These are phyloP conservation scores for Raphanus raphanistrum DNA, from an alignment of 345 rosid genomes.

Conservation along the genomic window DNA sequence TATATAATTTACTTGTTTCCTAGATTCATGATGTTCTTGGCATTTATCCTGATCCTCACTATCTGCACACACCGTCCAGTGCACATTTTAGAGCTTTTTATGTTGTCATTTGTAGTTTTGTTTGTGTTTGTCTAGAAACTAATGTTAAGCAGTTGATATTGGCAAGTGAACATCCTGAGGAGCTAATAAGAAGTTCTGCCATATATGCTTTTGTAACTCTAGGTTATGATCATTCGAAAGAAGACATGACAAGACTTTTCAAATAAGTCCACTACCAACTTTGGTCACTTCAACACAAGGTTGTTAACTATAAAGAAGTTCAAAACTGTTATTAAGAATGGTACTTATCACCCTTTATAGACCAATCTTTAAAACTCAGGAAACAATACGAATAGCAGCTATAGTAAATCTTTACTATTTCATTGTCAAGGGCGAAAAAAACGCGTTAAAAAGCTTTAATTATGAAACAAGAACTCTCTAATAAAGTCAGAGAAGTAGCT, in stretches of 20 bases:
- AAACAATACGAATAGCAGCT: neutral
- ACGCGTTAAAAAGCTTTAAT: neutral
- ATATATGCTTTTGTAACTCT: no score
- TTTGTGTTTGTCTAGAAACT: neutral
- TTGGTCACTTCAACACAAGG: neutral
- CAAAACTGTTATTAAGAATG: neutral
- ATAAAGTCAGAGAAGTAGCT: neutral
- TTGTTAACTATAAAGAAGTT: neutral
- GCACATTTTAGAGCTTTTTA: neutral
- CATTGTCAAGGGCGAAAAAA: neutral
- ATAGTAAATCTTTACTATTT: neutral
- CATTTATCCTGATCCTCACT: neutral
- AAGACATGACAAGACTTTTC: neutral
- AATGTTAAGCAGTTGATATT: neutral
- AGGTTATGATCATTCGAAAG: neutral
- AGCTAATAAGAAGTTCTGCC: neutral
- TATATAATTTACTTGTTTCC: neutral
- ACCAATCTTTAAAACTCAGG: neutral
- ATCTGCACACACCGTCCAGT: neutral
- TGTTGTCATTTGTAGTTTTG: neutral
- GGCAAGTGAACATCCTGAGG: neutral
- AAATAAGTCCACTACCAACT: neutral
- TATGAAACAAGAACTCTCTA: neutral
- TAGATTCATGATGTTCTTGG: neutral
- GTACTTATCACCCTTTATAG: neutral